Evolutionary conservation across 768 basidiomycete species (phyloP).

Genomic region (Agaricus subrufescens): DNA sequence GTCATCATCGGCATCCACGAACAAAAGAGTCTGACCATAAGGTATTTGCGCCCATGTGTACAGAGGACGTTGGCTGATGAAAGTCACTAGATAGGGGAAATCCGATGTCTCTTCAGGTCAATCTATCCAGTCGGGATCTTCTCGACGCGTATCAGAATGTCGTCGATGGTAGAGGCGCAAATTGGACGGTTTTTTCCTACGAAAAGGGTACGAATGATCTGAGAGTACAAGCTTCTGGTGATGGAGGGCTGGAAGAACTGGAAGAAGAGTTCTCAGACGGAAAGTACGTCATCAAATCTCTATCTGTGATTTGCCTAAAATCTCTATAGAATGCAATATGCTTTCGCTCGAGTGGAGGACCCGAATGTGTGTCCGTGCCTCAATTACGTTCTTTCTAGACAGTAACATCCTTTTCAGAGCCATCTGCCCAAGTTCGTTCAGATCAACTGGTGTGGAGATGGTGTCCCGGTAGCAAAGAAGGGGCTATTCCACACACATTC

Average conservation of each 20-base stretch:
- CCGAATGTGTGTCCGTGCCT: constrained; percentile 55
- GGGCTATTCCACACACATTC: constrained; percentile 91
- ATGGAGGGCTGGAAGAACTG: constrained; percentile 84
- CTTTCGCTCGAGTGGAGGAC: constrained; percentile 81
- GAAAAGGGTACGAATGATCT: constrained; percentile 81
- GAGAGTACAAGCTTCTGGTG: constrained; percentile 82
- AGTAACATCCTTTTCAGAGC: constrained; percentile 41
- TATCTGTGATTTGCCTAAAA: too few species aligned
- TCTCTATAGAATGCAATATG: constrained; percentile 80
- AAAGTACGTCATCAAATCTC: constrained; percentile 44
- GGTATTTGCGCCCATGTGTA: neutral
- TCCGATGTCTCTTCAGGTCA: constrained; percentile 74
- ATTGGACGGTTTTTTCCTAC: constrained; percentile 80
- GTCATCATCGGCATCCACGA: neutral
- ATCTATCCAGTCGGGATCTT: constrained; percentile 71
- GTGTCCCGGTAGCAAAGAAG: constrained; percentile 89
- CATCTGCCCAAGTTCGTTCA: constrained; percentile 89
- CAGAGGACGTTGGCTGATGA: neutral
- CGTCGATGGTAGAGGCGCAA: constrained; percentile 57
- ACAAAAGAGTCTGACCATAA: neutral
- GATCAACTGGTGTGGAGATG: constrained; percentile 97
- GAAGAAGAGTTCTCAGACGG: constrained; percentile 96
- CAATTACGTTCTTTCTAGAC: constrained; percentile 1
- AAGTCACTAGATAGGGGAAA: constrained; percentile 4
- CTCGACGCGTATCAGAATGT: constrained; percentile 72